Percentiles rank a stretch among this genome's conserved stretches.
phyloP scores from a whole-genome alignment of 2,329 filamentous ascomycete species.

The Colletotrichum australisinense region DNA sequence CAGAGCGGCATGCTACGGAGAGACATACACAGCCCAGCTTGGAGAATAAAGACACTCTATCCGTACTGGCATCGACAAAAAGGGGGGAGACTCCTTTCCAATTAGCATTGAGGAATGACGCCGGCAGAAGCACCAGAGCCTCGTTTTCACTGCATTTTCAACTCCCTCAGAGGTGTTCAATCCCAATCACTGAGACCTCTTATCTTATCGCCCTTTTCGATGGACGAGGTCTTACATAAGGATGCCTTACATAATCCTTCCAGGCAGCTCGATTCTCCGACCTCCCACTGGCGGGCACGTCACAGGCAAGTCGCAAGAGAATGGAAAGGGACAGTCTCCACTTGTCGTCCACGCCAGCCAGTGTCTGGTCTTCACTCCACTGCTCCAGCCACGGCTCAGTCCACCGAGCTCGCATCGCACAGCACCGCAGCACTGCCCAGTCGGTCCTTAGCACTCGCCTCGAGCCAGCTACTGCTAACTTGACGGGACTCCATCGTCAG shows the following conservation, averaged over 20 bases:
- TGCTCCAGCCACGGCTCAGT: constrained; percentile 9
- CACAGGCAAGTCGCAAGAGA: background rate
- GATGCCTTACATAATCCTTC: background rate
- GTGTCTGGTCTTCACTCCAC: constrained; percentile 4
- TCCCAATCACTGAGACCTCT: background rate
- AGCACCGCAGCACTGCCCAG: constrained; percentile 1
- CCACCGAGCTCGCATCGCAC: constrained; percentile 19
- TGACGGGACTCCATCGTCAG: constrained; percentile 20
- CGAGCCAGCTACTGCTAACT: background rate
- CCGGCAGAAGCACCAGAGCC: no score
- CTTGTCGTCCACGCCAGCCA: constrained; percentile 1
- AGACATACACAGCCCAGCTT: no score
- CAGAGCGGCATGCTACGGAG: no score
- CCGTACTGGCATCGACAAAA: no score
- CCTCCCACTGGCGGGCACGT: background rate
- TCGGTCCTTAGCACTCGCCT: constrained; percentile 1
- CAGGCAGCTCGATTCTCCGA: constrained; percentile 5
- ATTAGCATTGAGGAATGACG: no score
- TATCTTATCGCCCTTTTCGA: background rate
- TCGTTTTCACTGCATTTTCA: no score
- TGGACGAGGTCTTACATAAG: background rate
- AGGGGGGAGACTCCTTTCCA: no score
- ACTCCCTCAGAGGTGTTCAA: no score
- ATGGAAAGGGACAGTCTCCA: background rate
- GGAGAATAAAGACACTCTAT: no score